Evolutionary conservation across 305 asterid genomes (phyloP).

Genomic region (Withania somnifera): DNA sequence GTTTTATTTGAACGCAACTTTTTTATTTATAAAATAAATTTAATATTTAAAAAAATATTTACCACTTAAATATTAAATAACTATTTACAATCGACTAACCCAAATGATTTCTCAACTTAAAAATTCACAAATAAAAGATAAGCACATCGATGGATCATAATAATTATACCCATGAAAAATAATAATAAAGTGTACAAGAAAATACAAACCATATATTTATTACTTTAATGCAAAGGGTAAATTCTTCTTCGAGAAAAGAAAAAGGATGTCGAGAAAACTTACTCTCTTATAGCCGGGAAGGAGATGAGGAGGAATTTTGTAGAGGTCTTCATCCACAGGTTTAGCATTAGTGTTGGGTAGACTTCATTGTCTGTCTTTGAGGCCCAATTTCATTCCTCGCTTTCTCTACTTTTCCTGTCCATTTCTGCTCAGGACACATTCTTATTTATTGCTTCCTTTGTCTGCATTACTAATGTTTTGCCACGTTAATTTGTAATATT

Average conservation of each 20-base stretch:
- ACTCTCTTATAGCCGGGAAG: constrained; percentile 52
- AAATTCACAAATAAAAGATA: too few species aligned
- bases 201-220: too few species aligned
- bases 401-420: constrained; percentile 25
- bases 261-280: background rate
- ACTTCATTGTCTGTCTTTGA: constrained; percentile 18
- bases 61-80: too few species aligned
- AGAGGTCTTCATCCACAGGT: constrained; percentile 92
- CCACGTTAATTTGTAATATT: background rate
- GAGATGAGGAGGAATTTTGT: constrained; percentile 69
- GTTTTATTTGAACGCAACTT: too few species aligned
- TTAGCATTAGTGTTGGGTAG: constrained; percentile 22
- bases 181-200: too few species aligned
- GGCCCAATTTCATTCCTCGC: constrained; percentile 13
- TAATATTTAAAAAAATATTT: too few species aligned
- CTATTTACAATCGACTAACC: too few species aligned
- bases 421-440: constrained; percentile 25
- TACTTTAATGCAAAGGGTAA: too few species aligned
- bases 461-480: constrained; percentile 11
- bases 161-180: too few species aligned
- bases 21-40: too few species aligned
- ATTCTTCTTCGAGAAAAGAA: too few species aligned
- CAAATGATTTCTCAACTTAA: background rate
- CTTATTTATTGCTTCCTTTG: constrained; percentile 10
- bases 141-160: too few species aligned